Percentiles rank a stretch among this genome's conserved stretches.
Evolutionary conservation across 768 basidiomycete species (phyloP).

Genomic region (Pulveroboletus sp.): DNA sequence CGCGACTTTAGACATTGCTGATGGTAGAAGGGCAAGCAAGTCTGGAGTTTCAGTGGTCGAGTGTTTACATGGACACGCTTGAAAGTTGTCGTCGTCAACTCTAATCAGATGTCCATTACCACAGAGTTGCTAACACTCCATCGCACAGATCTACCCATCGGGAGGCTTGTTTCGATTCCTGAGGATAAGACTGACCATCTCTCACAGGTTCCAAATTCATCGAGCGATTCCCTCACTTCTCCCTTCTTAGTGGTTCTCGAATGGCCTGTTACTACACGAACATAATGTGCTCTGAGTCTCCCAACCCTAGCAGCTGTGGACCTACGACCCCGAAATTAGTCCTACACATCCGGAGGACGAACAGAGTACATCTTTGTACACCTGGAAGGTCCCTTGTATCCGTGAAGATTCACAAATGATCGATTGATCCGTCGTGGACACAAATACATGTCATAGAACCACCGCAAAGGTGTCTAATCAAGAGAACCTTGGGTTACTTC

Average conservation of each 20-base stretch:
- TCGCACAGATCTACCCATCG: background rate
- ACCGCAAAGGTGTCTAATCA: too few species aligned
- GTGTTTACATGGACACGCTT: too few species aligned
- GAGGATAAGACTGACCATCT: background rate
- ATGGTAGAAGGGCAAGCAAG: background rate
- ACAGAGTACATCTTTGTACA: background rate
- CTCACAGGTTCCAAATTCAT: constrained; percentile 1
- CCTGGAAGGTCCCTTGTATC: background rate
- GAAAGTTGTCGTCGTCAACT: too few species aligned
- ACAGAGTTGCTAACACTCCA: too few species aligned
- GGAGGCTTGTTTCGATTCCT: background rate
- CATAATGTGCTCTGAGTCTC: background rate
- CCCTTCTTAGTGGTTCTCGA: background rate
- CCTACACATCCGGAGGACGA: too few species aligned
- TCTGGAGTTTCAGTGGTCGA: too few species aligned
- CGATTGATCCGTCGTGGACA: background rate
- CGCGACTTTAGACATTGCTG: constrained; percentile 9
- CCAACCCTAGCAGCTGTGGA: too few species aligned
- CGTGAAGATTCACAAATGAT: too few species aligned
- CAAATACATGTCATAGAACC: background rate
- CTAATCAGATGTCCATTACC: too few species aligned
- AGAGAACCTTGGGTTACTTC: background rate
- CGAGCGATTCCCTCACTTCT: background rate
- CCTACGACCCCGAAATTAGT: too few species aligned
- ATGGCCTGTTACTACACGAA: background rate